Evolutionary conservation across 2,329 filamentous ascomycete genomes (phyloP), one percentile per base, ranked within the genome.

Genomic region (Cladosporium halotolerans): DNA sequence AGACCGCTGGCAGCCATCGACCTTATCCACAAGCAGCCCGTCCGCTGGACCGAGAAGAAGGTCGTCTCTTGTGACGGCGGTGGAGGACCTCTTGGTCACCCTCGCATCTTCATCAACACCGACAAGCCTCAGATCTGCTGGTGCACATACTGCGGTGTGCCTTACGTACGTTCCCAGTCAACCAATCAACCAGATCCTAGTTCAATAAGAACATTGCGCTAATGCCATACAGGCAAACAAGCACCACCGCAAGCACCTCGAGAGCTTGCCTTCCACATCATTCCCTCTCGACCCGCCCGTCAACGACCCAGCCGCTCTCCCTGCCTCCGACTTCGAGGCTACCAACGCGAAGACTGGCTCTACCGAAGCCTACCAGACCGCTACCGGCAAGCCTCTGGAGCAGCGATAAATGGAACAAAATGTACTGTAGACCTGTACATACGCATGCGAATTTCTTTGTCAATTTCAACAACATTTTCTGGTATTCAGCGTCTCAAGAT

Each of bases 91-190:
- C 76, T 88, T 52, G 93, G 93, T 41, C 93, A 99, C 72, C 93
- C 93, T 46, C 82, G 83, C 67, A 86, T 99, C 74, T 99, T 90
- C 72, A 99, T 99, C 81, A 99, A 99, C 75, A 85, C 88, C 61
- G 93, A 99, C 75, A 97, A 96, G 79, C 88, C 93, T 41, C 85
- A 97, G 77, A 96, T 99, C 65, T 82, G 83, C 72, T 78, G 78
- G 69, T 99, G 93, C 79, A 85, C 81, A 67, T 99, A 99, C 77
- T 99, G 93, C 70, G 93, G 93, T 50, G 71, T 93, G 61, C 93
- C 93, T 63, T 99, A 85, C 70, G 93, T 97, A 80, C 69, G 91
- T 76, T 11, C 16, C 31, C n/a, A 41, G 14, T 36, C 13, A 53
- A 13, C 32, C n/a, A 57, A 57, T 47, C 60, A 23, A 49, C 46